phyloP scores from a whole-genome alignment of 2,329 filamentous ascomycete species.

The Venturia asperata region DNA sequence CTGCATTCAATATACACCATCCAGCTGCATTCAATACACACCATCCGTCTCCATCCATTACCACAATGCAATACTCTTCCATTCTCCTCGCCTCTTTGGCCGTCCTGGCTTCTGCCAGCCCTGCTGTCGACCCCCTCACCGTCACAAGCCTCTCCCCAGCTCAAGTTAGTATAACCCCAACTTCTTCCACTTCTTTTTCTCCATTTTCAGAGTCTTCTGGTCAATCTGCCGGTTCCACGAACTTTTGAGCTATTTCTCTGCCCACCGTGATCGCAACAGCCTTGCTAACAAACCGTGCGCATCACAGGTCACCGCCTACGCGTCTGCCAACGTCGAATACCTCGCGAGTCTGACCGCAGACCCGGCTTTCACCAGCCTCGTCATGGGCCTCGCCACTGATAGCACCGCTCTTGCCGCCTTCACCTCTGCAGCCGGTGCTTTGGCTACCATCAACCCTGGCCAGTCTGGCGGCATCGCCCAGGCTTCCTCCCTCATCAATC shows the following conservation, averaged over 20 bases:
- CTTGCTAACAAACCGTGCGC: not conserved
- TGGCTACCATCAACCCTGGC: not conserved
- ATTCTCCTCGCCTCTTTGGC: constrained; percentile 18
- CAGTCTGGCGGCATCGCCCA: not conserved
- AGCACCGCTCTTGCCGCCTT: constrained; percentile 9
- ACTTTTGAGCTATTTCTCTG: not conserved
- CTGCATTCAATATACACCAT: not conserved
- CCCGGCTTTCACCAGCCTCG: constrained; percentile 18
- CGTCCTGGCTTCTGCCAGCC: constrained; percentile 7
- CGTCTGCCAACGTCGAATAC: not conserved
- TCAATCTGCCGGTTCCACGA: no score
- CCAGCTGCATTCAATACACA: not conserved
- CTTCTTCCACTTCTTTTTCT: not conserved
- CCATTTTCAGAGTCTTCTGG: not conserved
- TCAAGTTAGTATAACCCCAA: constrained; percentile 11
- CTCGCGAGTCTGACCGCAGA: constrained; percentile 10
- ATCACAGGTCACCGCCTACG: constrained; percentile 9
- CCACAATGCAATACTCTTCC: constrained; percentile 13
- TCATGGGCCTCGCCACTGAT: constrained; percentile 16
- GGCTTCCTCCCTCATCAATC: constrained; percentile 15
- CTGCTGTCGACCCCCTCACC: constrained; percentile 16
- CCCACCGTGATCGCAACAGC: no score
- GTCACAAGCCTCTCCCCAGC: constrained; percentile 17
- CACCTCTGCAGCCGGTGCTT: constrained; percentile 16
- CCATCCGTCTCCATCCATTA: not conserved